Conservation (phyloP, 2,329 filamentous ascomycete genomes). For the Xylariaceae sp. region DNA sequence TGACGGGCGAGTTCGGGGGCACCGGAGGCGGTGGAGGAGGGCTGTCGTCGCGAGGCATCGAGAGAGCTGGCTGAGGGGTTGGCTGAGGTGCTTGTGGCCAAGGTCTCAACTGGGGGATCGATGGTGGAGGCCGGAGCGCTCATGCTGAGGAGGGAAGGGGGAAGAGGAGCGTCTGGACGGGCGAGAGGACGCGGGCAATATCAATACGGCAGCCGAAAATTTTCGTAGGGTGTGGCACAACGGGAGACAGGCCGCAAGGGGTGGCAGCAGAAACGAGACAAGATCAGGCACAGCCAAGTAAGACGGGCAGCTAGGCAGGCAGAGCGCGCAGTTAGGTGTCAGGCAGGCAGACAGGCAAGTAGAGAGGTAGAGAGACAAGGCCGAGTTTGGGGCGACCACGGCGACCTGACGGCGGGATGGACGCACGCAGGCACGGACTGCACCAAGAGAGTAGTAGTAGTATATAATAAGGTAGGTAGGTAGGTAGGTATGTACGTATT, state of each 20-base stretch:
- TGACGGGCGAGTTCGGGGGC: constrained; percentile 64
- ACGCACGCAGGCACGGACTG: constrained; percentile 17
- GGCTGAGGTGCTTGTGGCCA: constrained; percentile 34
- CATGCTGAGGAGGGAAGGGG: constrained; percentile 35
- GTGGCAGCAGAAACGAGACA: constrained; percentile 28
- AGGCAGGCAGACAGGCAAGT: constrained; percentile 15
- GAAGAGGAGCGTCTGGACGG: constrained; percentile 26
- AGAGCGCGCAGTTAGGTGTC: constrained; percentile 1
- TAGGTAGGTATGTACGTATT: constrained; percentile 9
- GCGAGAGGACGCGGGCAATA: constrained; percentile 29
- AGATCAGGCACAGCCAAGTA: constrained; percentile 25
- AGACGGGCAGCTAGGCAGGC: constrained; percentile 26
- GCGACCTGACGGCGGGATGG: constrained; percentile 16
- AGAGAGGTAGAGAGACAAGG: constrained; percentile 20
- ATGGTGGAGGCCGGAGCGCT: constrained; percentile 34
- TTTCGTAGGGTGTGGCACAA: constrained; percentile 34
- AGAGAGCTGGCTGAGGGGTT: constrained; percentile 36
- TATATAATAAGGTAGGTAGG: constrained; percentile 7
- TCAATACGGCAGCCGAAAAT: constrained; percentile 27
- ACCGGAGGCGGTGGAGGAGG: constrained; percentile 60
- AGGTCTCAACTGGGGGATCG: constrained; percentile 36
- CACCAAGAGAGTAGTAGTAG: too few relatives aligned
- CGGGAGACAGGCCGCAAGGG: constrained; percentile 25
- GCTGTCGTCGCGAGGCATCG: constrained; percentile 63
- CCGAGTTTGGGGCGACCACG: constrained; percentile 31